Base-by-base conservation (phyloP, 352 stramenopile genomes). In the Phytopythium ostracodes region DNA sequence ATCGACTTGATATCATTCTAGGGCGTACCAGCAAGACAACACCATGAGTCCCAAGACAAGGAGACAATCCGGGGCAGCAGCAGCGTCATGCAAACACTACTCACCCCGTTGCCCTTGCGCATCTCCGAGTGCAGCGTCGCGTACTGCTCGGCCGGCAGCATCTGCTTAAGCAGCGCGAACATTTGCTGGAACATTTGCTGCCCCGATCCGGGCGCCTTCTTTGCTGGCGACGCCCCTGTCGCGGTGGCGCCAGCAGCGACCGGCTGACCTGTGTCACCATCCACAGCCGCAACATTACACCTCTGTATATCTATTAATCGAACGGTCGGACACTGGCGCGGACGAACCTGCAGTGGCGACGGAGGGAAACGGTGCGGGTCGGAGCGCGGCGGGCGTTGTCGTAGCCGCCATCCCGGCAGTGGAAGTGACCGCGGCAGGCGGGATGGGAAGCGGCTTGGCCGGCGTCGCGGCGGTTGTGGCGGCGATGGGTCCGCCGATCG, bases 171-270 rank as follows among this genome's bases (percentile, higher is more conserved):
- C 38, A 93, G 64, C 33, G 81, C 84, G 57, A 93, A 93, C 84
- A 91, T 93, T 72, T 93, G 81, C 77, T 91, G 79, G 57, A 93
- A 91, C 81, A 90, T 91, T 74, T 93, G 80, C 65, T 93, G 81
- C 0, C 84, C 84, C 8, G 80, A 90, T 14, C 79, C 84, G 1
- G 76, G 58, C 20, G 78, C 40, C 54, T 85, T 75, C 51, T 88
- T 85, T 20, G 64, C 63, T 38, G 66, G 63, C 6, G 67, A 42
- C 1, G 54, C 56, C 7, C 44, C 18, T 17, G 54, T 50, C 14
- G 46, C 27, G 56, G 54, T 25, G 4, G 35, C 12, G 31, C 52
- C 25, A 36, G 63, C 25, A 60, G 24, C 9, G 29, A 50, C 12
- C 20, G 60, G 6, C 65, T 59, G 35, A 4, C 25, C 55, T 50